Conservation (phyloP, 495 filamentous ascomycete species). For the Neohortaea acidophila region DNA sequence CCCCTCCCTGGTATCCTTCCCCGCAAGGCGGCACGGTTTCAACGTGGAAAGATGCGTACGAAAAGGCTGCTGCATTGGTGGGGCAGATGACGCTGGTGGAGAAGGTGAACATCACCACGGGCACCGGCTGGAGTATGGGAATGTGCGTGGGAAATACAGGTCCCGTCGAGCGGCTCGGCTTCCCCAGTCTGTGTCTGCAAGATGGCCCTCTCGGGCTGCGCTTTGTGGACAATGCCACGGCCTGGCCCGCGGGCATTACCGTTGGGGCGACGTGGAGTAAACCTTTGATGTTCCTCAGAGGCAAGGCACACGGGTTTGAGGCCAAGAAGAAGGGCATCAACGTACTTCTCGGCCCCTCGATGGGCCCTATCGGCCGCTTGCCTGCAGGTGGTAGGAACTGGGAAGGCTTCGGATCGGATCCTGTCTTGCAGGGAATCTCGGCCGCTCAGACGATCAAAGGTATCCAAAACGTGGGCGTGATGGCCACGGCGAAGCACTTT, state of each 20-base stretch:
- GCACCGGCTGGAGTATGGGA: constrained; percentile 81
- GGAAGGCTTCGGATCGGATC: constrained; percentile 75
- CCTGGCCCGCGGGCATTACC: constrained; percentile 73
- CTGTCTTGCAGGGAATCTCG: constrained; percentile 54
- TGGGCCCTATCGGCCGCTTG: constrained; percentile 65
- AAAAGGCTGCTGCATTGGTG: constrained; percentile 67
- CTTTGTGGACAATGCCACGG: constrained; percentile 59
- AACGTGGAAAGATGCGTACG: constrained; percentile 64
- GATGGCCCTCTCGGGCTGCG: constrained; percentile 77
- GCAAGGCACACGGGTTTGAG: constrained; percentile 52
- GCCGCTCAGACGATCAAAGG: constrained; percentile 55
- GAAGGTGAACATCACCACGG: constrained; percentile 91
- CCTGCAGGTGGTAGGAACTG: constrained; percentile 82
- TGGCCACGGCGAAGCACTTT: constrained; percentile 74
- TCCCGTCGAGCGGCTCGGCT: constrained; percentile 37
- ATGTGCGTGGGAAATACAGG: constrained; percentile 79
- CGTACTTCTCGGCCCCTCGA: constrained; percentile 58
- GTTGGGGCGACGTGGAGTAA: constrained; percentile 80
- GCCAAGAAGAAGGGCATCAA: constrained; percentile 58
- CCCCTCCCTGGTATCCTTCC: constrained; percentile 72
- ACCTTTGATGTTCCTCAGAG: constrained; percentile 59
- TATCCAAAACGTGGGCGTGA: constrained; percentile 66
- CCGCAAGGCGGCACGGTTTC: constrained; percentile 63
- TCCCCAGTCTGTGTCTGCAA: constrained; percentile 77
- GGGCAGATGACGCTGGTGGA: constrained; percentile 69